A percentile compares a stretch with the other conserved stretches of the same genome.
Evolutionary conservation across 2,329 filamentous ascomycete genomes (phyloP).

Genomic region (Aureobasidium sp.): DNA sequence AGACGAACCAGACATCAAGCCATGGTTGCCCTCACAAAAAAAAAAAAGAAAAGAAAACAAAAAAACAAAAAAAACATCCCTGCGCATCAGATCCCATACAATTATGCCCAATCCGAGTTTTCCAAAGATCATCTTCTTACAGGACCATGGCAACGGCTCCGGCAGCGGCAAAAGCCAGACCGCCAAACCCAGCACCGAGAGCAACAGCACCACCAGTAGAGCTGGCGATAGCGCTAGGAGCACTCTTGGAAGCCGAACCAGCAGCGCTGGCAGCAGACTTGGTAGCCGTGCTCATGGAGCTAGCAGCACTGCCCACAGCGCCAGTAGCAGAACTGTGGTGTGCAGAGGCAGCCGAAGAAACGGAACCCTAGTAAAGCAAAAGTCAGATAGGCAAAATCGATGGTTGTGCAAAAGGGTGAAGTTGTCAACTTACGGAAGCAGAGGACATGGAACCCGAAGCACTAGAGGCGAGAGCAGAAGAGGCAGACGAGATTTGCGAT

Average conservation of each 20-base stretch:
- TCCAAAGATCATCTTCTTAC: background rate
- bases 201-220: constrained; percentile 28
- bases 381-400: background rate
- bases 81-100: no score
- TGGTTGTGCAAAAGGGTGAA: background rate
- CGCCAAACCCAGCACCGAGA: constrained; percentile 32
- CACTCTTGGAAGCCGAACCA: constrained; percentile 48
- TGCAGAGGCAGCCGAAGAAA: background rate
- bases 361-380: constrained; percentile 1
- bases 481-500: background rate
- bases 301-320: background rate
- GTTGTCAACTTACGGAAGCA: constrained; percentile 34
- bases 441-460: background rate
- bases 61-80: no score
- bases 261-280: constrained; percentile 14
- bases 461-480: background rate
- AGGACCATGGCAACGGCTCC: constrained; percentile 28
- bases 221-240: constrained; percentile 19
- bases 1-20: no score
- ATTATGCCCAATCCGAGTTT: no score
- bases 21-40: no score
- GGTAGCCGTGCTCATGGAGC: constrained; percentile 12
- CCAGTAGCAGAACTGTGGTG: background rate
- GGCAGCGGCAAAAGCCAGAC: constrained; percentile 31
- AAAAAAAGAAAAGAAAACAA: background rate